Evolutionary conservation across 345 rosid genomes (phyloP), one percentile per base, ranked within the genome.

Genomic region (Sonneratia caseolaris): DNA sequence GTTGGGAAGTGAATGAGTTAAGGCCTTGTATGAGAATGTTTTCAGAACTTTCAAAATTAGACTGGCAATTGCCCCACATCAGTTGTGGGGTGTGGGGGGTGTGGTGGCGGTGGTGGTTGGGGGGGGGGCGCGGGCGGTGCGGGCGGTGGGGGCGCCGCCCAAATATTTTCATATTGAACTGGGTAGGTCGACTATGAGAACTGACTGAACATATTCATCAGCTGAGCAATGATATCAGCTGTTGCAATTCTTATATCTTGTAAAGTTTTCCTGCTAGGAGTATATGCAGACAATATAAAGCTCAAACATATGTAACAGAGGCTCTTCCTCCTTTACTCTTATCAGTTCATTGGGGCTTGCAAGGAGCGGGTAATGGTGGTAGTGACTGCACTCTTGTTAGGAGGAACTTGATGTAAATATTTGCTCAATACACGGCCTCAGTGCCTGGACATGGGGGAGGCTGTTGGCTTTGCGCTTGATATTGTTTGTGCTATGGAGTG

Each of bases 401-500:
- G 98, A 21, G 96, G 97, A 55, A 89, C 99, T 27, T 82, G 92
- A 80, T 91, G 97, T 7, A 95, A 86, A 74, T 95, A 84, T 85
- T 82, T 95, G 74, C 77, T 89, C 61, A 86, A 72, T 82, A 49
- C 82, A 76, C 82, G 97, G 49, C 99, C 98, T 18, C 79, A 84
- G 65, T 71, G 86, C 81, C 81, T 95, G 76, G 99, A 90, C 35
- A 82, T 76, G 68, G 74, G 76, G 77, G 86, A 88, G 74, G 98
- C 94, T 37, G 76, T 92, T 68, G 92, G 84, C 16, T 89, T 90
- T 73, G 94, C 99, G 15, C 98, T 95, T 66, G 99, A 92, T 80
- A 95, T 95, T 76, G 96, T 96, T 72, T 94, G 97, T n/a, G 99
- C 99, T 2, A 92, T 92, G 98, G 99, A 95, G 71, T 92, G 99